Evolutionary conservation across 2,329 filamentous ascomycete genomes (phyloP).

Genomic region (Colletotrichum sansevieriae): DNA sequence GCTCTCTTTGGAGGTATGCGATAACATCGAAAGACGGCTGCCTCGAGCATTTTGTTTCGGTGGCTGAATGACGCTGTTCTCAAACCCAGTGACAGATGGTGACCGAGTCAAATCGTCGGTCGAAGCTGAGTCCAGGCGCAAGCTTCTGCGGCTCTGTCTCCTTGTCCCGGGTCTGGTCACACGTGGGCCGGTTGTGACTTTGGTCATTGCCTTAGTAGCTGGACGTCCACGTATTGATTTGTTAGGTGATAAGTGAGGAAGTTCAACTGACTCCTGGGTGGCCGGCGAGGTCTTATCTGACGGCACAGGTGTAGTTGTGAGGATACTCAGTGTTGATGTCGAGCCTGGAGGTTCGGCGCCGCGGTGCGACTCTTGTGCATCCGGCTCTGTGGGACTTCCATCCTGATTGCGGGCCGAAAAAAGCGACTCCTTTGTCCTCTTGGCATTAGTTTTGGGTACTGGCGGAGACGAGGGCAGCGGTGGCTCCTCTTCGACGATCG

Average conservation of each 20-base stretch:
- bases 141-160: conserved; percentile 35
- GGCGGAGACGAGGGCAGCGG: conserved; percentile 37
- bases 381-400: conserved; percentile 12
- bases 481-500: neutral
- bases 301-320: conserved; percentile 55
- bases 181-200: conserved; percentile 10
- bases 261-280: conserved; percentile 50
- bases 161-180: conserved; percentile 42
- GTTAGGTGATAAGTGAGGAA: conserved; percentile 28
- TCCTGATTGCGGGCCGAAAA: neutral
- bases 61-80: conserved; percentile 52
- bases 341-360: conserved; percentile 40
- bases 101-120: conserved; percentile 63
- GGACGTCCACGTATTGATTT: conserved; percentile 28
- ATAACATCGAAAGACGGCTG: conserved; percentile 34
- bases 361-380: neutral
- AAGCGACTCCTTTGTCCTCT: neutral
- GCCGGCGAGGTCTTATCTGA: conserved; percentile 54
- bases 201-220: conserved; percentile 6
- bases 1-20: conserved; percentile 26
- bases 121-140: conserved; percentile 57
- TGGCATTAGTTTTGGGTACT: neutral
- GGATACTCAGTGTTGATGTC: conserved; percentile 56
- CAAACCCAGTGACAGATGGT: conserved; percentile 52
- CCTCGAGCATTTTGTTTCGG: conserved; percentile 44